Percentiles rank a stretch among this genome's conserved stretches.
These are phyloP conservation scores for Dunaliella primolecta DNA, from an alignment of 139 green algal species.

Conservation along the genomic window DNA sequence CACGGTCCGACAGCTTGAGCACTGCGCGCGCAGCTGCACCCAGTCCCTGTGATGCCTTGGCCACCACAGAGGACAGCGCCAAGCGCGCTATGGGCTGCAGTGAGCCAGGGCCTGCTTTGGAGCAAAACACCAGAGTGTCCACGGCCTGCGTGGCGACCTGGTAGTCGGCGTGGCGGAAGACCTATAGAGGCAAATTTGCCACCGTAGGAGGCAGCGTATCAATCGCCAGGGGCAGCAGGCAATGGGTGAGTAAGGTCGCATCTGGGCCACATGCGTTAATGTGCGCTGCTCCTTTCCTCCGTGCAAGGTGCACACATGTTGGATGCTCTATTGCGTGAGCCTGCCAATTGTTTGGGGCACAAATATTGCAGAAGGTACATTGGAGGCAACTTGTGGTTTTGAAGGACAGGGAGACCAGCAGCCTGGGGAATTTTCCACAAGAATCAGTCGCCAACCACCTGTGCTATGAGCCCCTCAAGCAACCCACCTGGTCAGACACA, in stretches of 20 bases:
- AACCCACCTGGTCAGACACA: conserved; percentile 18
- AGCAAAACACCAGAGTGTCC: neutral
- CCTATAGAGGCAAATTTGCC: no score
- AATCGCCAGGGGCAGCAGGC: no score
- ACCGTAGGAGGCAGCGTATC: no score
- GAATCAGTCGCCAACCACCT: neutral
- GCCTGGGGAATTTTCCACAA: neutral
- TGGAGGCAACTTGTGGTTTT: no score
- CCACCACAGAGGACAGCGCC: neutral
- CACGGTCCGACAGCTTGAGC: neutral
- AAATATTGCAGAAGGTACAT: no score
- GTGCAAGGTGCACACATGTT: no score
- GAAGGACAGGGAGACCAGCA: no score
- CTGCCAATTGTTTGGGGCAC: no score
- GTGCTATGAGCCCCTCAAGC: neutral
- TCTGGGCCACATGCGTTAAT: no score
- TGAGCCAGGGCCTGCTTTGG: neutral
- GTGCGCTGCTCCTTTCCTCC: no score
- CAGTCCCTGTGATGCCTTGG: neutral
- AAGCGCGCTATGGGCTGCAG: conserved; percentile 4
- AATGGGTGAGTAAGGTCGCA: no score
- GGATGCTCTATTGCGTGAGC: no score
- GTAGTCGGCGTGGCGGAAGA: neutral
- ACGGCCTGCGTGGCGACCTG: neutral
- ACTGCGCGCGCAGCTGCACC: neutral